phyloP scores from a whole-genome alignment of 2,329 filamentous ascomycete genomes.

The Magnaporthales sp. region DNA sequence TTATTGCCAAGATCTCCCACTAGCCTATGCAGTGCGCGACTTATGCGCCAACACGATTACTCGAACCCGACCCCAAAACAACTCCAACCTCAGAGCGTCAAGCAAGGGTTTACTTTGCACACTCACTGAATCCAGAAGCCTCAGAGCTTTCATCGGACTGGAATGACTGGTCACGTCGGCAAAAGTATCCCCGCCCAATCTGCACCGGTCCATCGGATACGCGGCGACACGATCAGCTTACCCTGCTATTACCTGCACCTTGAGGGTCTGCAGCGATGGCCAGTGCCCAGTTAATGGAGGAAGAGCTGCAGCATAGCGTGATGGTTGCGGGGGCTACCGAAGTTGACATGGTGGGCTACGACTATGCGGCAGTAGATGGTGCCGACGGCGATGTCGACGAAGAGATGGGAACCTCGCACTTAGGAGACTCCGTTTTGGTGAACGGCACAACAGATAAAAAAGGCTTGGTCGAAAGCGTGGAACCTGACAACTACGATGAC shows the following conservation, averaged over 20 bases:
- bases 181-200: not conserved
- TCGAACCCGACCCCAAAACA: not conserved
- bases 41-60: not conserved
- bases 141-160: not conserved
- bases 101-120: not conserved
- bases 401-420: constrained; percentile 22
- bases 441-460: constrained; percentile 32
- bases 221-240: not conserved
- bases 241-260: not conserved
- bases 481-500: constrained; percentile 19
- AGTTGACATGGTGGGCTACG: constrained; percentile 18
- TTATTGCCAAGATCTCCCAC: not conserved
- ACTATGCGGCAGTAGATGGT: constrained; percentile 16
- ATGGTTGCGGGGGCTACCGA: constrained; percentile 36
- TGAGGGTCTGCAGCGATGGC: constrained; percentile 27
- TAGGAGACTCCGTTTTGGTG: constrained; percentile 28
- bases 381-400: constrained; percentile 27
- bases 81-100: not conserved
- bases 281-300: constrained; percentile 45
- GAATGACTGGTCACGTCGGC: not conserved
- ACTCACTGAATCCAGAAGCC: not conserved
- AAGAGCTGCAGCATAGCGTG: constrained; percentile 48
- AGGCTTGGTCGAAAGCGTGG: constrained; percentile 11
- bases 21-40: not conserved
- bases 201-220: not conserved